These are phyloP conservation scores for Aspergillus terreus DNA, from an alignment of 2,329 filamentous ascomycete species.

Conservation along the genomic window DNA sequence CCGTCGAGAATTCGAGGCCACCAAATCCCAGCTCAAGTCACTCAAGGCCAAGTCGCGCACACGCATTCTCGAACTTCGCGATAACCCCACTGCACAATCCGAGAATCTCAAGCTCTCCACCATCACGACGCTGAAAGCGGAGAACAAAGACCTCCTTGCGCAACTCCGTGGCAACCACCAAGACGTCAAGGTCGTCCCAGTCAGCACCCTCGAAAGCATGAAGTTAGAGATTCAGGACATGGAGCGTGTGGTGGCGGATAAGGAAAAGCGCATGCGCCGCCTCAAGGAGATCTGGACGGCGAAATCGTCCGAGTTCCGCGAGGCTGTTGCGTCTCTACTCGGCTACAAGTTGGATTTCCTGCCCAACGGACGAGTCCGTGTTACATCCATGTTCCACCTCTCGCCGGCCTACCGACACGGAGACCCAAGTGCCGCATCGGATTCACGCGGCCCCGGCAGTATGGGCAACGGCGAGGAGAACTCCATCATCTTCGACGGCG, in stretches of 20 bases:
- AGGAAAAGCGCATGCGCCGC: constrained; percentile 76
- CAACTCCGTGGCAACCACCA: constrained; percentile 57
- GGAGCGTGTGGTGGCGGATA: constrained; percentile 63
- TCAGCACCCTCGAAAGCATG: constrained; percentile 69
- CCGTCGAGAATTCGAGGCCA: constrained; percentile 70
- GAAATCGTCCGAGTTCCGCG: constrained; percentile 91
- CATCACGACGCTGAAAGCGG: constrained; percentile 70
- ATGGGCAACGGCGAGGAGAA: constrained; percentile 51
- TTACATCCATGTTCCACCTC: constrained; percentile 81
- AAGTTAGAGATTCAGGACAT: constrained; percentile 72
- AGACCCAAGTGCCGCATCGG: constrained; percentile 55
- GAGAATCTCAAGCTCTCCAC: constrained; percentile 82
- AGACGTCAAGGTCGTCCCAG: constrained; percentile 64
- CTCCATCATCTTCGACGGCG: constrained; percentile 78
- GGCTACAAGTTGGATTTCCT: constrained; percentile 96
- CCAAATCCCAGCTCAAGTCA: constrained; percentile 66
- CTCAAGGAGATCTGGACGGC: constrained; percentile 89
- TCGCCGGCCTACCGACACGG: constrained; percentile 47
- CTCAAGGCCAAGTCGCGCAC: constrained; percentile 68
- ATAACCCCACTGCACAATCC: constrained; percentile 85
- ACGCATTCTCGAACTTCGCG: constrained; percentile 77
- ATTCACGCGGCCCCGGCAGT: constrained; percentile 43
- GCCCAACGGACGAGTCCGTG: constrained; percentile 92
- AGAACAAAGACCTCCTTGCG: constrained; percentile 77
- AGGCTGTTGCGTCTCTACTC: constrained; percentile 85